These are phyloP conservation scores for Curvularia sp. DNA, from an alignment of 2,329 filamentous ascomycete species.

Conservation along the genomic window DNA sequence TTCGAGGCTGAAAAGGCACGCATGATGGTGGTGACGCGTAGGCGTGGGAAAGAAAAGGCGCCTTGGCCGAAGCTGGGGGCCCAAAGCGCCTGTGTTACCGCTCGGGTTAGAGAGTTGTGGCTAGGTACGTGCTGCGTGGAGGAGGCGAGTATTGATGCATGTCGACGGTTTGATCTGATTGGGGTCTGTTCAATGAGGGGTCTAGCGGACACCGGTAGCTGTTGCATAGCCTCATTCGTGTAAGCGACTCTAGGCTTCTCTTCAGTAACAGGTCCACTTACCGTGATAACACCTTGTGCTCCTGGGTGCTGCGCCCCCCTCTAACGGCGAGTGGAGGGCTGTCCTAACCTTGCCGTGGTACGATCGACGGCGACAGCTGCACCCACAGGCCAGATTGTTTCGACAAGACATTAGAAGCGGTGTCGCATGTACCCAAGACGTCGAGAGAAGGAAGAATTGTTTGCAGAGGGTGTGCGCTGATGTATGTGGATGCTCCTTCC, in stretches of 20 bases:
- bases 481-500: constrained; percentile 46
- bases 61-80: constrained; percentile 19
- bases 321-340: constrained; percentile 35
- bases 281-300: constrained; percentile 26
- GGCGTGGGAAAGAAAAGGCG: constrained; percentile 15
- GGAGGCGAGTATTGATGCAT: constrained; percentile 23
- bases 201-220: constrained; percentile 30
- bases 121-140: constrained; percentile 20
- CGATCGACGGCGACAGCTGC: constrained; percentile 21
- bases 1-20: constrained; percentile 12
- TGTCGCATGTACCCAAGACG: constrained; percentile 31
- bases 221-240: constrained; percentile 39
- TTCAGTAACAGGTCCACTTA: constrained; percentile 30
- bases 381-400: constrained; percentile 10
- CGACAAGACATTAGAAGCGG: constrained; percentile 19
- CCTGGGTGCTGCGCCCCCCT: constrained; percentile 34
- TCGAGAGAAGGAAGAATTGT: constrained; percentile 21
- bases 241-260: constrained; percentile 25
- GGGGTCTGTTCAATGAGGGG: constrained; percentile 28
- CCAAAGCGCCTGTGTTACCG: constrained; percentile 21
- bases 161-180: constrained; percentile 32
- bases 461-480: constrained; percentile 38
- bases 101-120: constrained; percentile 28
- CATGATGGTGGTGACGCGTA: constrained; percentile 28
- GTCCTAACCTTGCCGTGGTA: constrained; percentile 29